These are phyloP conservation scores for Pelargonium cotyledonis DNA, from an alignment of 441 rosid genomes.

Conservation along the genomic window DNA sequence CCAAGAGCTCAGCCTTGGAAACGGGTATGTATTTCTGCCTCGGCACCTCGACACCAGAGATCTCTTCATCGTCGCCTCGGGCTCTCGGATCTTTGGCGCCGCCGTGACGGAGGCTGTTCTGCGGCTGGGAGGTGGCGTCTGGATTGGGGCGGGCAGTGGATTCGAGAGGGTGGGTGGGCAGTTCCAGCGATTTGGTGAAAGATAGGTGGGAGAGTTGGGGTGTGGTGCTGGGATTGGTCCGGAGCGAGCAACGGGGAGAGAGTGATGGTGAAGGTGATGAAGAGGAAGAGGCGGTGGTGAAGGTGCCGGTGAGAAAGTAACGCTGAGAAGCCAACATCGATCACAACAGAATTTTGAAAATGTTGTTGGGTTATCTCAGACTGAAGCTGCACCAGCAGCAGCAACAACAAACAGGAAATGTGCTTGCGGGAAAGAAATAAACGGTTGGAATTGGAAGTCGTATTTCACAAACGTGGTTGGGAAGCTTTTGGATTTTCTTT, in stretches of 20 bases:
- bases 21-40: constrained; percentile 71
- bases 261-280: background rate
- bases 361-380: constrained; percentile 19
- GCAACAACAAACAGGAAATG: constrained; percentile 10
- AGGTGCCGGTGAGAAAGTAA: background rate
- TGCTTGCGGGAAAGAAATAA: background rate
- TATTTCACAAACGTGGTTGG: background rate
- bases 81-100: too few relatives aligned
- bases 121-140: background rate
- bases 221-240: background rate
- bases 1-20: constrained; percentile 67
- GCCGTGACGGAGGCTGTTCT: too few relatives aligned
- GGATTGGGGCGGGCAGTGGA: background rate
- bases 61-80: background rate
- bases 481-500: too few relatives aligned
- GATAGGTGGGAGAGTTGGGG: background rate
- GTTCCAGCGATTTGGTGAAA: background rate
- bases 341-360: background rate
- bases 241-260: constrained; percentile 1
- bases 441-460: constrained; percentile 4
- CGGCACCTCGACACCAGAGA: constrained; percentile 30
- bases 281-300: background rate
- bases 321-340: constrained; percentile 1
- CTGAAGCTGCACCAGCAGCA: constrained; percentile 21
- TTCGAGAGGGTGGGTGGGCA: background rate